Percentiles rank a stretch among this genome's conserved stretches.
phyloP scores from a whole-genome alignment of 2,329 filamentous ascomycete genomes.

The Colletotrichum gloeosporioides region DNA sequence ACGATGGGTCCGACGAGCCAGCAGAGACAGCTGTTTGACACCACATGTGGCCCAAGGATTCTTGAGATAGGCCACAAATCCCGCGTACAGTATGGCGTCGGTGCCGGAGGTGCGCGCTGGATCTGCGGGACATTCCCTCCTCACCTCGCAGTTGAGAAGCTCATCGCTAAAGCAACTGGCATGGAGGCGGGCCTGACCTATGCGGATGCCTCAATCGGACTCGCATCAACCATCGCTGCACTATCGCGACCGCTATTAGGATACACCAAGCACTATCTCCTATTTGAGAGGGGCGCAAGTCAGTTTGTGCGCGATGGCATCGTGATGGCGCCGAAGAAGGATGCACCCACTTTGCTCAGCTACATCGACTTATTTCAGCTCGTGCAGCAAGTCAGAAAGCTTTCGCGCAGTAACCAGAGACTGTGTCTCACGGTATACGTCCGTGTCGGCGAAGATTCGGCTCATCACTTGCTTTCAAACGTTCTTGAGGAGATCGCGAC shows the following conservation, averaged over 20 bases:
- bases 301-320: not conserved
- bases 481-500: not conserved
- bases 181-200: slow-evolving; percentile 5
- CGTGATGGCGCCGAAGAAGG: not conserved
- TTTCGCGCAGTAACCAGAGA: not conserved
- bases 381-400: not conserved
- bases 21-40: not conserved
- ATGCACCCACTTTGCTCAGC: not conserved
- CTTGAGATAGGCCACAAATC: slow-evolving; percentile 7
- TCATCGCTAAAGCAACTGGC: slow-evolving; percentile 3
- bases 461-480: not conserved
- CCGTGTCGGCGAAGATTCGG: not conserved
- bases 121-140: slow-evolving; percentile 20
- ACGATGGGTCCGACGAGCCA: not conserved
- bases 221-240: slow-evolving; percentile 16
- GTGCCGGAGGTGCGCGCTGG: slow-evolving; percentile 10
- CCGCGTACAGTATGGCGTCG: slow-evolving; percentile 7
- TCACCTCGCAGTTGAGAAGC: slow-evolving; percentile 4
- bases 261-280: not conserved
- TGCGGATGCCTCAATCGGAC: slow-evolving; percentile 9
- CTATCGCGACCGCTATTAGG: not conserved
- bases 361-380: slow-evolving; percentile 7
- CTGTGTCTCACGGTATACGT: not conserved
- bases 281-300: not conserved
- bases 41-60: not conserved